phyloP scores from a whole-genome alignment of 225 moss, liverwort and hornwort species.

The Physcomitrium patens region DNA sequence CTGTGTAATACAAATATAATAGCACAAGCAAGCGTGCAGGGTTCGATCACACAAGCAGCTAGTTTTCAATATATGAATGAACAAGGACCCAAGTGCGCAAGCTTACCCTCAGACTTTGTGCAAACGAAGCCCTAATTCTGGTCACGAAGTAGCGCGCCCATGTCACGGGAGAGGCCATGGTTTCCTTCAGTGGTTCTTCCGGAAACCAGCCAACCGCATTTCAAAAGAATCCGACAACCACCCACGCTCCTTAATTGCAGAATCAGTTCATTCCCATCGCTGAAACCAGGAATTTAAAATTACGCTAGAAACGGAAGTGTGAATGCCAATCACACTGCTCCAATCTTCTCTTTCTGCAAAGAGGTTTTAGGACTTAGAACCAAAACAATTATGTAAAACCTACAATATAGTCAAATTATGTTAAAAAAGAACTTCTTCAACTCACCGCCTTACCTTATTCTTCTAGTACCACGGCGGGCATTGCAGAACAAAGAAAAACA shows the following conservation, averaged over 20 bases:
- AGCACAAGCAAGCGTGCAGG: background rate
- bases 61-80: conserved; percentile 2
- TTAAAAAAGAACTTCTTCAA: background rate
- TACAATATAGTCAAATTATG: background rate
- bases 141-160: conserved; percentile 83
- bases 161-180: conserved; percentile 52
- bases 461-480: background rate
- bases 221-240: conserved; percentile 15
- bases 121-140: conserved; percentile 83
- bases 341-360: conserved; percentile 21
- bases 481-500: background rate
- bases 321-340: background rate
- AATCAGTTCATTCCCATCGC: conserved; percentile 11
- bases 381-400: background rate
- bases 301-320: background rate
- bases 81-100: background rate
- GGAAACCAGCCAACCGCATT: conserved; percentile 35
- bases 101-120: conserved; percentile 73
- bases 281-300: background rate
- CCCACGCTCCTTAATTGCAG: background rate
- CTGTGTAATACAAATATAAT: background rate
- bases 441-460: background rate
- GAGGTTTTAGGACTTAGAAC: conserved; percentile 32
- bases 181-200: conserved; percentile 30
- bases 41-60: background rate